A percentile compares a stretch with the other conserved stretches of the same genome.
Conservation (phyloP, 805 yeast species). For the Sugiyamaella chiloensis region DNA sequence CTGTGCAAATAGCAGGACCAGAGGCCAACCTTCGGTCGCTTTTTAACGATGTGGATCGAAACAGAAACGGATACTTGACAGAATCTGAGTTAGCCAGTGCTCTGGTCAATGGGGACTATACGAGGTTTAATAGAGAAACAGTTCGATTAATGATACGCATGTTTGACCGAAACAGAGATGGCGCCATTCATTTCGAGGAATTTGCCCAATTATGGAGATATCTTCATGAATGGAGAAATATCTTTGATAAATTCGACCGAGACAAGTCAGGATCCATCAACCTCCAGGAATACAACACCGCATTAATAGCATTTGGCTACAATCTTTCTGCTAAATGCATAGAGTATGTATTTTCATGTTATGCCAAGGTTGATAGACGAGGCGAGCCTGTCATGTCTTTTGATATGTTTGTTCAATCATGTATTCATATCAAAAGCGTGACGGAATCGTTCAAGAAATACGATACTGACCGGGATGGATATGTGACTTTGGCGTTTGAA, state of each 20-base stretch:
- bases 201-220: conserved; percentile 67
- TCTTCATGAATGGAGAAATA: conserved; percentile 60
- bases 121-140: conserved; percentile 59
- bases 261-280: conserved; percentile 57
- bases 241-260: conserved; percentile 60
- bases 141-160: conserved; percentile 59
- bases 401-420: conserved; percentile 76
- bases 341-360: conserved; percentile 54
- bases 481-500: conserved; percentile 36
- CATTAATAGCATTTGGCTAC: conserved; percentile 65
- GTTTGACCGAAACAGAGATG: conserved; percentile 51
- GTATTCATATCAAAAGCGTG: conserved; percentile 70
- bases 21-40: conserved; percentile 24
- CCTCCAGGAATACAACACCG: conserved; percentile 61
- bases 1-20: conserved; percentile 5
- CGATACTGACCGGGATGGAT: conserved; percentile 71
- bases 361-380: conserved; percentile 38
- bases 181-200: conserved; percentile 53
- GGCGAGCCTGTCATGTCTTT: conserved; percentile 51
- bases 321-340: conserved; percentile 55
- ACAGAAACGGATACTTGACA: conserved; percentile 52
- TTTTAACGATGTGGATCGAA: conserved; percentile 38
- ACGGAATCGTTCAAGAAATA: conserved; percentile 76
- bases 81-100: conserved; percentile 58
- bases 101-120: conserved; percentile 59